phyloP scores from a whole-genome alignment of 2,329 filamentous ascomycete species.

The Pseudogymnoascus sp. region DNA sequence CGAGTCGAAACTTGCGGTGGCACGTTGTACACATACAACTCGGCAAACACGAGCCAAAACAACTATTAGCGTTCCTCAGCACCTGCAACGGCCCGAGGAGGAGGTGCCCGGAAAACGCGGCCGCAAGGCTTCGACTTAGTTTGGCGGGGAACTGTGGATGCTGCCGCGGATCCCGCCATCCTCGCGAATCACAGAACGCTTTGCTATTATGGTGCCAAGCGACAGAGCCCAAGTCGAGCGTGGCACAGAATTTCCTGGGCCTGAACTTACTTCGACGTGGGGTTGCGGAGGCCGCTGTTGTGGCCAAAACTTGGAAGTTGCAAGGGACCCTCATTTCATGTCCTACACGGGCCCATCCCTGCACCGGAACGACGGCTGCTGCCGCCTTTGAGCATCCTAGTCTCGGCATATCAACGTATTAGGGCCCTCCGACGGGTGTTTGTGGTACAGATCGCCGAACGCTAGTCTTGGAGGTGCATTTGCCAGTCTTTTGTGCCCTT shows the following conservation, averaged over 20 bases:
- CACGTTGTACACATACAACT: not conserved
- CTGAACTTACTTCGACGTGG: not conserved
- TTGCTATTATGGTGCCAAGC: not conserved
- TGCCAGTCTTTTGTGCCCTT: not conserved
- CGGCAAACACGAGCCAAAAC: not conserved
- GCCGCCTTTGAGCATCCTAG: not conserved
- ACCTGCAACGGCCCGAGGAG: slow-evolving; percentile 5
- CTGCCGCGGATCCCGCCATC: not conserved
- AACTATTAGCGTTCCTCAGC: not conserved
- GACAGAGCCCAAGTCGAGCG: not conserved
- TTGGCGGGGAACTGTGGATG: not conserved
- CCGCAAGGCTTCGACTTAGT: not conserved
- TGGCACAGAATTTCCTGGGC: not conserved
- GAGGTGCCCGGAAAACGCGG: not conserved
- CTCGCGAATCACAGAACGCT: not conserved
- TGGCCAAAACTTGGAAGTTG: not conserved
- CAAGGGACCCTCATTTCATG: slow-evolving; percentile 1
- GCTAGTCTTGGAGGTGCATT: not conserved
- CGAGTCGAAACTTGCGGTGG: not conserved
- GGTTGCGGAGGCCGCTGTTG: not conserved
- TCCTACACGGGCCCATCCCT: slow-evolving; percentile 2
- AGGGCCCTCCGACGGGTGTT: not conserved
- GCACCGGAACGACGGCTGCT: slow-evolving; percentile 5
- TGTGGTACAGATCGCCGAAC: not conserved
- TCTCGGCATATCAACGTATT: not conserved